Base-by-base conservation (phyloP, 257 asterid species). In the Capsicum baccatum region DNA sequence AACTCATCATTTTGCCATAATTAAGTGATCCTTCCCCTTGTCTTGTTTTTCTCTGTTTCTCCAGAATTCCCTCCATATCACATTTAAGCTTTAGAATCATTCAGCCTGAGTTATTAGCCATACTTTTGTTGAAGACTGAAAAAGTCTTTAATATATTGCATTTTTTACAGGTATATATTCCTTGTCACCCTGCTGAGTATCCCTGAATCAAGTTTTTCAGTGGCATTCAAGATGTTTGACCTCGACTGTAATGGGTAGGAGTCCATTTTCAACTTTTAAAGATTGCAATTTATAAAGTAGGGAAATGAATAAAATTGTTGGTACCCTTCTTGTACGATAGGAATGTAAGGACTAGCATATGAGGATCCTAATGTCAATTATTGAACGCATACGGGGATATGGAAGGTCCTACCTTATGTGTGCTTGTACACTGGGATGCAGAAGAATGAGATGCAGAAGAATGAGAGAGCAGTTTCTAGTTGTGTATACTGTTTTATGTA, bases 181-280 rank as follows among this genome's bases (percentile, higher is more conserved):
- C 93, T 95, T 80, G 99, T 95, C 56, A 94, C 98, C 42, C 90
- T 95, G 84, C 97, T 95, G 85, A 90, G 99, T 84, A 92, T 95
- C 86, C 99, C 99, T 8, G 99, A 94, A 88, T 90, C 97, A 84
- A 93, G 98, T 90, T 95, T 92, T 86, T 95, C 97, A 3, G 97
- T 94, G 91, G 93, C 97, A 82, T 95, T 95, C 92, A 94, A 94
- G 91, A 95, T 95, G 98, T 95, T 95, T 90, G 99, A 95, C 84
- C 95, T 89, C 71, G 97, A 94, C 89, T 88, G 93, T 88, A 90
- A 89, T 66, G 93, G 94, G 99, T 95, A 89, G 54, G 94, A 87
- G 63, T 33, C 79, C 83, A 74, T 15, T 86, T 74, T 76, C 85
- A 57, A 85, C 11, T 17, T 39, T 86, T 87, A 66, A 54, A 83